These are phyloP conservation scores for Laburnicola sp. DNA, from an alignment of 2,329 filamentous ascomycete genomes.

Conservation along the genomic window DNA sequence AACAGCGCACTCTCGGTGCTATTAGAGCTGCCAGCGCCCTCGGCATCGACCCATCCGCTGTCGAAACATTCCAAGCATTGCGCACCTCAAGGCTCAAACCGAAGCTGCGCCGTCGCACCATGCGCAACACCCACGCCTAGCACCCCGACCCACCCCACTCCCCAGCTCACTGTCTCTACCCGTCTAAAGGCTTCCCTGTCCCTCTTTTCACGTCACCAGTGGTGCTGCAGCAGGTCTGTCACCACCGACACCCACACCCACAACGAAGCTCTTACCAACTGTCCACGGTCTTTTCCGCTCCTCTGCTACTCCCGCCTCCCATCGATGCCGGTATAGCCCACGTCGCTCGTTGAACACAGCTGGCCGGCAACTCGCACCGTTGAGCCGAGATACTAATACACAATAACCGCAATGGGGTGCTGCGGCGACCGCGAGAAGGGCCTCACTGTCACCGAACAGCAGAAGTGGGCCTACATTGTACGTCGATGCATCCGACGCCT, in stretches of 20 bases:
- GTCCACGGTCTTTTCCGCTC: conserved; percentile 2
- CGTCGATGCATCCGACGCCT: conserved; percentile 38
- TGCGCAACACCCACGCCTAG: conserved; percentile 34
- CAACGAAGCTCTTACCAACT: conserved; percentile 21
- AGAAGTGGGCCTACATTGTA: conserved; percentile 89
- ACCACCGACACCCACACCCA: conserved; percentile 31
- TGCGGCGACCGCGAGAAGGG: conserved; percentile 46
- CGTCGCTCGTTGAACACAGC: conserved; percentile 42
- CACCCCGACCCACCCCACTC: conserved; percentile 12
- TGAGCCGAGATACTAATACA: conserved; percentile 43
- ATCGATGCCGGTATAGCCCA: conserved; percentile 33
- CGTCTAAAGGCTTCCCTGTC: conserved; percentile 32
- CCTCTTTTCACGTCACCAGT: conserved; percentile 33
- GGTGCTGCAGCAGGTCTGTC: conserved; percentile 47
- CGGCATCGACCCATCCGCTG: conserved; percentile 25
- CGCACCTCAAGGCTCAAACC: conserved; percentile 40
- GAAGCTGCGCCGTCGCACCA: conserved; percentile 35
- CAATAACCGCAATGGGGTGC: conserved; percentile 38
- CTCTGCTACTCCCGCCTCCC: conserved; percentile 15
- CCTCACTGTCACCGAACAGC: conserved; percentile 48
- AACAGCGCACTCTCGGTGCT: conserved; percentile 2
- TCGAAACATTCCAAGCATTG: conserved; percentile 32
- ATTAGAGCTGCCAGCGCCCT: conserved; percentile 19
- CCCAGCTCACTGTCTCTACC: conserved; percentile 19
- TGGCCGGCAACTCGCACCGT: conserved; percentile 46